Evolutionary conservation across 768 basidiomycete genomes (phyloP), one percentile per base, ranked within the genome.

Genomic region (Boletus tomentosulus): DNA sequence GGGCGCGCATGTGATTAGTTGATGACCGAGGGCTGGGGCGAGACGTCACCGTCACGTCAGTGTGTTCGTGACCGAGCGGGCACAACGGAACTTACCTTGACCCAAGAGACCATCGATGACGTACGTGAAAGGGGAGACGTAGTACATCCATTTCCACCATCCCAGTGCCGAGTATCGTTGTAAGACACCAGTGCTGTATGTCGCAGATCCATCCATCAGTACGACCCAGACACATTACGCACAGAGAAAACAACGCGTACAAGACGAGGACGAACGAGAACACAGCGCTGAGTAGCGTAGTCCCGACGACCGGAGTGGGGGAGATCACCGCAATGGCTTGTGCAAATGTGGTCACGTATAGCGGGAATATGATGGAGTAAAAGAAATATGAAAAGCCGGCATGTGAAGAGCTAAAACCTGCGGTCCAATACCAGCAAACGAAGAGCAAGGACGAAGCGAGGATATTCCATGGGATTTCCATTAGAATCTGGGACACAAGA

Each of bases 91-190:
- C 38, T 31, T 34, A 60, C 58, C 69, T 63, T 71, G 67, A 7
- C 68, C 73, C 13, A 62, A 11, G 12, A 66, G 44, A 16, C 73
- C 82, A 48, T 77, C 78, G 37, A 81, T 74, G 33, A 84, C 64
- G 53, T 83, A 83, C 2, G 77, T 78, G 56, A 69, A 78, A 0
- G 80, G 80, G 1, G 80, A 79, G 6, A 80, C 51, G 45, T 68
- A 71, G 53, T 83, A 73, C 71, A 65, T 55, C 57, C 59, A 64
- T 8, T 70, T 69, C 73, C 59, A 63, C 61, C 62, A 71, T 37
- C 69, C 62, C 12, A 68, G 63, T 46, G 73, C 69, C 19, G 60
- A 53, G 66, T 68, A 76, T 1, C 76, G 73, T 58, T 81, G 80
- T 25, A 81, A 53, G 27, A 80, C 76, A 52, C 80, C 79, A 39